Evolutionary conservation across 768 basidiomycete genomes (phyloP).

Genomic region (Boletus vinaceobasis): DNA sequence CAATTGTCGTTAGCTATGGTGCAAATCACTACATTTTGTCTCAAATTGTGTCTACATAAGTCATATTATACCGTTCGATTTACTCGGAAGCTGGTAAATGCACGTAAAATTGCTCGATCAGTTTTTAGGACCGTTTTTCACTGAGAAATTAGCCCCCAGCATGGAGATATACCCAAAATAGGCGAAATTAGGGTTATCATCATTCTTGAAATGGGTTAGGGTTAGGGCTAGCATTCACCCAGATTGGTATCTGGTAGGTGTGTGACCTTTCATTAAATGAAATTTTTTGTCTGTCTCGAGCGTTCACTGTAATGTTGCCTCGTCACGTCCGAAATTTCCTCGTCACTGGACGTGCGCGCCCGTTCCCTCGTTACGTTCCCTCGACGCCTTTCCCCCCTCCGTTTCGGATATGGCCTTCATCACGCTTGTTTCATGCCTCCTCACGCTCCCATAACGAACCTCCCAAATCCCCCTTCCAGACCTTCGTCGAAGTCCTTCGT

Average conservation of each 20-base stretch:
- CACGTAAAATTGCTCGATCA: too few relatives aligned
- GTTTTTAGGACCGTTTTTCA: too few relatives aligned
- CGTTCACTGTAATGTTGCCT: conserved; percentile 39
- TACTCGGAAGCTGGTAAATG: too few relatives aligned
- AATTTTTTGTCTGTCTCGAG: conserved; percentile 4
- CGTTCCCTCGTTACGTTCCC: conserved; percentile 11
- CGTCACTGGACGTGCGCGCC: conserved; percentile 27
- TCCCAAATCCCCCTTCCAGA: conserved; percentile 91
- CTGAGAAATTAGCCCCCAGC: too few relatives aligned
- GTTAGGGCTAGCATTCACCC: too few relatives aligned
- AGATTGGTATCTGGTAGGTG: too few relatives aligned
- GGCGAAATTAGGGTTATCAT: too few relatives aligned
- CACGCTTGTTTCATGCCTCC: conserved; percentile 61
- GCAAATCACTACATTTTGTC: too few relatives aligned
- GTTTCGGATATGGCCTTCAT: conserved; percentile 29
- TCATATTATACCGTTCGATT: too few relatives aligned
- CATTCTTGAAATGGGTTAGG: too few relatives aligned
- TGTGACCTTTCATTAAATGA: background rate
- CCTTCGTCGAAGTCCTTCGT: conserved; percentile 90
- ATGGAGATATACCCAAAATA: too few relatives aligned
- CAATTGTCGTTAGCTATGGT: background rate
- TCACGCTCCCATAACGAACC: conserved; percentile 57
- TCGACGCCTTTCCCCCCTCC: conserved; percentile 19
- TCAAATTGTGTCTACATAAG: too few relatives aligned
- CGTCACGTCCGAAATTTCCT: conserved; percentile 44